These are phyloP conservation scores for Bromus sterilis DNA, from an alignment of 176 grass and related monocot genomes.

Conservation along the genomic window DNA sequence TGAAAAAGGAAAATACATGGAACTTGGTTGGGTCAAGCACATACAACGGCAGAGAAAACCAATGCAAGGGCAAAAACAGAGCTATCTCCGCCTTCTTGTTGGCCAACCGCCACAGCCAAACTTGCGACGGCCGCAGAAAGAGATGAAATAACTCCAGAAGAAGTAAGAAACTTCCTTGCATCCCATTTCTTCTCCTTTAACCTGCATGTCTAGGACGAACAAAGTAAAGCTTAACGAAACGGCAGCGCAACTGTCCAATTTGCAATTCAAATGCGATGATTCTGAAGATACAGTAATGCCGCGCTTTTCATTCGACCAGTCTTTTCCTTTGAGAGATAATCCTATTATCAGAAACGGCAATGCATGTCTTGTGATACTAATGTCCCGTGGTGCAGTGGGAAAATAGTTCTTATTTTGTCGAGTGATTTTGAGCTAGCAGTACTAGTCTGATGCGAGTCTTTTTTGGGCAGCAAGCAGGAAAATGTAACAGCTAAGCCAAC, in stretches of 20 bases:
- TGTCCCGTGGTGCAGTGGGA: neutral
- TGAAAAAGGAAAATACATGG: slow-evolving; percentile 24
- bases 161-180: slow-evolving; percentile 78
- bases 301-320: neutral
- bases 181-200: slow-evolving; percentile 97
- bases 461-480: neutral
- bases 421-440: too few species aligned
- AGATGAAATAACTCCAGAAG: slow-evolving; percentile 87
- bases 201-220: slow-evolving; percentile 92
- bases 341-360: neutral
- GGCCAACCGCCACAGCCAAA: slow-evolving; percentile 57
- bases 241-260: neutral
- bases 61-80: slow-evolving; percentile 79
- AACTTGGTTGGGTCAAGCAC: slow-evolving; percentile 15
- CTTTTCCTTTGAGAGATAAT: neutral
- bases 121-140: slow-evolving; percentile 73
- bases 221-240: slow-evolving; percentile 30
- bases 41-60: slow-evolving; percentile 83
- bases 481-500: neutral
- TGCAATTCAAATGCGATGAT: neutral
- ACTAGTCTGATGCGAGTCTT: neutral
- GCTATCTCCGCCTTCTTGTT: slow-evolving; percentile 74
- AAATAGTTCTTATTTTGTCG: neutral
- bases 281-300: neutral
- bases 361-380: neutral